These are phyloP conservation scores for Rhodotorula sp. DNA, from an alignment of 1,284 basidiomycete genomes.

Conservation along the genomic window DNA sequence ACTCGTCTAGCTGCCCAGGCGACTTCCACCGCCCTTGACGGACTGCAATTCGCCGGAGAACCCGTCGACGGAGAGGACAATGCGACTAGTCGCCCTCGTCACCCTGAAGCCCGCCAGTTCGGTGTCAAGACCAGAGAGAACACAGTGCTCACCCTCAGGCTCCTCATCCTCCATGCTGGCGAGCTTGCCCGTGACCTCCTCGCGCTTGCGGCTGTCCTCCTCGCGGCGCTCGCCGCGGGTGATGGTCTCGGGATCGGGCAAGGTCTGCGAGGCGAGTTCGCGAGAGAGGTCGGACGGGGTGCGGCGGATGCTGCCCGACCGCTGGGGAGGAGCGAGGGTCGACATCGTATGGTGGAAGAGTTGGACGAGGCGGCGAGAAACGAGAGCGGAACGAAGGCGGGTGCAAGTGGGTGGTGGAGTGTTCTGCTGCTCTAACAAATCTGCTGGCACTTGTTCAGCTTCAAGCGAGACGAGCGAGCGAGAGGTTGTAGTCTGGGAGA, in stretches of 20 bases:
- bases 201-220: constrained; percentile 20
- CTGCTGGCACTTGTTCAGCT: no score
- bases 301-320: constrained; percentile 34
- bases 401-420: no score
- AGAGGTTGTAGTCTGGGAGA: no score
- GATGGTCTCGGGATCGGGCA: constrained; percentile 42
- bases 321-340: constrained; percentile 9
- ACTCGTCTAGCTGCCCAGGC: no score
- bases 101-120: background rate
- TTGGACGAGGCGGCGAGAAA: no score
- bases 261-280: constrained; percentile 36
- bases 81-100: background rate
- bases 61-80: background rate
- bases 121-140: background rate
- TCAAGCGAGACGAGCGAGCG: no score
- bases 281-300: constrained; percentile 38
- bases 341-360: background rate
- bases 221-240: constrained; percentile 18
- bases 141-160: constrained; percentile 31
- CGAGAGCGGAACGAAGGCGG: no score
- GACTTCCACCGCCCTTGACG: no score
- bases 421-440: no score
- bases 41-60: no score
- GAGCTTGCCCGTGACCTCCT: constrained; percentile 17
- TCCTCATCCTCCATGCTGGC: constrained; percentile 24